A percentile compares a stretch with the other conserved stretches of the same genome.
These are phyloP conservation scores for Cladophialophora psammophila DNA, from an alignment of 2,329 filamentous ascomycete genomes.

Conservation along the genomic window DNA sequence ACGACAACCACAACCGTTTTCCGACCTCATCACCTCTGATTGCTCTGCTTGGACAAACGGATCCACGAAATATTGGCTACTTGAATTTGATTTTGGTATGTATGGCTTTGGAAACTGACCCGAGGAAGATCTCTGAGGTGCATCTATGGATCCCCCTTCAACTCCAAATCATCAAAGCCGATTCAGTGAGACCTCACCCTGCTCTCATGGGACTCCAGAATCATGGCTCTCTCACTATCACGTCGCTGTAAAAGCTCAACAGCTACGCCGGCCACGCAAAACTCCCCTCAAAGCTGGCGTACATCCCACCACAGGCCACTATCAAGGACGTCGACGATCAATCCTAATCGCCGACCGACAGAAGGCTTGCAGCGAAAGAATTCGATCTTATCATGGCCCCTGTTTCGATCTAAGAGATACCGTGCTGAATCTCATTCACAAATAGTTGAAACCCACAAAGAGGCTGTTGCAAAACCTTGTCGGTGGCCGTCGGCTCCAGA, in stretches of 20 bases:
- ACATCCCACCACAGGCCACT: neutral
- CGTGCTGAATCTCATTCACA: neutral
- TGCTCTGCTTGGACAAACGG: neutral
- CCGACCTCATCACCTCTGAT: constrained; percentile 11
- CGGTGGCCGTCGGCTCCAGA: constrained; percentile 7
- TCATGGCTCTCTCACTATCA: constrained; percentile 9
- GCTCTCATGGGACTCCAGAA: neutral
- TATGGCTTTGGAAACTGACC: neutral
- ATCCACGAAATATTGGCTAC: neutral
- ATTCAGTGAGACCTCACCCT: constrained; percentile 17
- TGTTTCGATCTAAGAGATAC: constrained; percentile 16
- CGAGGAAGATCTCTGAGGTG: neutral
- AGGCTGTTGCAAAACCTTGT: neutral
- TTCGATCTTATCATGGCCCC: constrained; percentile 16
- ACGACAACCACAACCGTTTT: constrained; percentile 15
- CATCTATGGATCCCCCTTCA: constrained; percentile 5
- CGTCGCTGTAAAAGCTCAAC: neutral
- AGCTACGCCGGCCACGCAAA: constrained; percentile 13
- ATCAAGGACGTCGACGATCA: neutral
- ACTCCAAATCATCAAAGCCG: neutral
- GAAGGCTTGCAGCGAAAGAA: constrained; percentile 5
- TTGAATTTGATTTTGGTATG: neutral
- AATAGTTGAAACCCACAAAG: neutral
- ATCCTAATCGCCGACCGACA: neutral
- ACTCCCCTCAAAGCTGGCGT: constrained; percentile 2